Evolutionary conservation across 768 basidiomycete species (phyloP).

Genomic region (Boletus subcaerulescens): DNA sequence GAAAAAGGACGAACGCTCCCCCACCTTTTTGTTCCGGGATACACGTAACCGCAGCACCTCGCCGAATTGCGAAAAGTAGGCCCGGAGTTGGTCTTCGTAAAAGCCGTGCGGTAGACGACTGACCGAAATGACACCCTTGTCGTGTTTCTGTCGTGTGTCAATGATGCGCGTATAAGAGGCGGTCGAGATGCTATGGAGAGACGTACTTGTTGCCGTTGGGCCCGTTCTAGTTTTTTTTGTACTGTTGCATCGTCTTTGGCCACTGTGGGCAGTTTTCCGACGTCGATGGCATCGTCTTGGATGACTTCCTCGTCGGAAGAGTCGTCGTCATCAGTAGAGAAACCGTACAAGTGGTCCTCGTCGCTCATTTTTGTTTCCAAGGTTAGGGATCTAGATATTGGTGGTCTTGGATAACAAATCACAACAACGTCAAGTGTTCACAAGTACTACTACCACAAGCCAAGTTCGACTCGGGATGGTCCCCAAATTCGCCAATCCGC

Average conservation of each 20-base stretch:
- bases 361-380: slow-evolving; percentile 20
- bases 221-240: slow-evolving; percentile 58
- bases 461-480: slow-evolving; percentile 16
- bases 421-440: slow-evolving; percentile 7
- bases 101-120: slow-evolving; percentile 96
- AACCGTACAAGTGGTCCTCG: slow-evolving; percentile 61
- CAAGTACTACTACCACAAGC: too few relatives aligned
- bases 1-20: background rate
- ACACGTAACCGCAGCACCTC: slow-evolving; percentile 82
- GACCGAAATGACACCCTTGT: slow-evolving; percentile 84
- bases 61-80: slow-evolving; percentile 95
- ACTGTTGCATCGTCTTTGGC: slow-evolving; percentile 86
- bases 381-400: background rate
- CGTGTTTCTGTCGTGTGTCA: slow-evolving; percentile 44
- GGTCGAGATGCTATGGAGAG: too few relatives aligned
- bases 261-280: slow-evolving; percentile 75
- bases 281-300: slow-evolving; percentile 59
- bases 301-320: slow-evolving; percentile 76
- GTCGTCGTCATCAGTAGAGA: slow-evolving; percentile 72
- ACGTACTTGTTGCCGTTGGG: slow-evolving; percentile 65
- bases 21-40: slow-evolving; percentile 90
- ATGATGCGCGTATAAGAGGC: background rate
- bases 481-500: slow-evolving; percentile 48
- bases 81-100: slow-evolving; percentile 90
- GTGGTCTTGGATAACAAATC: slow-evolving; percentile 13